These are phyloP conservation scores for Neonectria hederae DNA, from an alignment of 2,329 filamentous ascomycete species.

Conservation along the genomic window DNA sequence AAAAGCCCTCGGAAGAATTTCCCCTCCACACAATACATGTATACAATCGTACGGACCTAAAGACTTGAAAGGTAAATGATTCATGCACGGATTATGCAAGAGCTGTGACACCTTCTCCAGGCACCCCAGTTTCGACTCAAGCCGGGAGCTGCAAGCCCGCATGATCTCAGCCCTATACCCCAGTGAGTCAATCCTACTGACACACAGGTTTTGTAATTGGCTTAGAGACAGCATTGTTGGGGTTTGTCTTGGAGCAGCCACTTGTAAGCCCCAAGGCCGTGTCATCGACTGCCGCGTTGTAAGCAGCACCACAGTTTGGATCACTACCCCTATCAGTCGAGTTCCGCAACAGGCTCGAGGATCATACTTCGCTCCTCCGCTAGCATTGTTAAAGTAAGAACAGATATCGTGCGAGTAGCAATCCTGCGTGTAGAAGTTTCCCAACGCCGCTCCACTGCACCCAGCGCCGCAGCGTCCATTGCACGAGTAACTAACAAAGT, in stretches of 20 bases:
- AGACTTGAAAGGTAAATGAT: no score
- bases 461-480: constrained; percentile 60
- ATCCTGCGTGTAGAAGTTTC: constrained; percentile 60
- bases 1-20: no score
- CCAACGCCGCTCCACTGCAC: constrained; percentile 54
- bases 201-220: constrained; percentile 44
- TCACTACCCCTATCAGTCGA: constrained; percentile 47
- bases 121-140: no score
- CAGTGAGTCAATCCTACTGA: neutral
- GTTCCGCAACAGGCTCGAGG: fast-evolving
- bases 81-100: no score
- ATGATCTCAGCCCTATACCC: neutral
- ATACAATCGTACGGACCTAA: no score
- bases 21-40: no score
- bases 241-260: constrained; percentile 51
- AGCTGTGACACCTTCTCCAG: no score
- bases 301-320: constrained; percentile 58
- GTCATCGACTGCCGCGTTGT: constrained; percentile 54
- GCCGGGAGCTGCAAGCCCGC: no score
- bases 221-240: constrained; percentile 36
- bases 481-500: constrained; percentile 54
- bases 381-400: constrained; percentile 60
- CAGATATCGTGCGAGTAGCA: constrained; percentile 62
- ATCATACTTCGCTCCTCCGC: constrained; percentile 54
- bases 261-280: constrained; percentile 47